Base-by-base conservation (phyloP, 2,329 filamentous ascomycete species). In the Colletotrichum eremochloae region DNA sequence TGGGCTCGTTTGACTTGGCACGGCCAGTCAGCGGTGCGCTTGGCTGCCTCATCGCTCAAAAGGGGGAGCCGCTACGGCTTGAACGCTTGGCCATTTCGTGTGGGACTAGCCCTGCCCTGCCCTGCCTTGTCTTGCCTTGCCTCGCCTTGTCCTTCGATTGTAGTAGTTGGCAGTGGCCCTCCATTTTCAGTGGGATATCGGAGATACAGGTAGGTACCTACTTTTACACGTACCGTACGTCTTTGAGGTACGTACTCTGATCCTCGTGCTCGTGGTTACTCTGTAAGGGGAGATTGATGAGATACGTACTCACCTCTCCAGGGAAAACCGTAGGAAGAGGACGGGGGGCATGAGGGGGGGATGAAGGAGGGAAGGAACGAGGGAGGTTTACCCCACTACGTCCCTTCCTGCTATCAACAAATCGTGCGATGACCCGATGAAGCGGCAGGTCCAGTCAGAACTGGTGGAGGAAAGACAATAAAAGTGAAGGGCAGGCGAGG, bases 1-100 rank as follows among this genome's bases (percentile, higher is more conserved):
- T 64, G 58, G 52, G 40, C 71, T 64, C 46, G 71, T 73, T 73
- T 71, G 71, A 71, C 71, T 73, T 73, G 71, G 62, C 71, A 67
- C 60, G 57, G 62, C 67, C 71, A 73, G 31, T 66, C 60, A 62
- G 33, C 60, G 61, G 61, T 61, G 67, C 66, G 61, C 66, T 72
- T 72, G 70, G 70, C 60, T 70, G 60, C 66, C 48, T 60, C 66
- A 70, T 56, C 48, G 20, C 66, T 61, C 66, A 65, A 57, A 72
- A 18, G 15, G 70, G 70, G 70, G 60, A 72, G 46, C 66, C 38
- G 60, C 70, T 69, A 72, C 70, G 68, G 65, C 29, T 55, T 63
- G 53, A 52, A 52, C 65, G 68, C 68, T 46, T 68, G 57, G 5
- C 68, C 53, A 38, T n/a, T 2, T 24, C 24, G 24, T 24, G 18